Evolutionary conservation across 331 rosid genomes (phyloP).

Genomic region (Erythrophleum ivorense): DNA sequence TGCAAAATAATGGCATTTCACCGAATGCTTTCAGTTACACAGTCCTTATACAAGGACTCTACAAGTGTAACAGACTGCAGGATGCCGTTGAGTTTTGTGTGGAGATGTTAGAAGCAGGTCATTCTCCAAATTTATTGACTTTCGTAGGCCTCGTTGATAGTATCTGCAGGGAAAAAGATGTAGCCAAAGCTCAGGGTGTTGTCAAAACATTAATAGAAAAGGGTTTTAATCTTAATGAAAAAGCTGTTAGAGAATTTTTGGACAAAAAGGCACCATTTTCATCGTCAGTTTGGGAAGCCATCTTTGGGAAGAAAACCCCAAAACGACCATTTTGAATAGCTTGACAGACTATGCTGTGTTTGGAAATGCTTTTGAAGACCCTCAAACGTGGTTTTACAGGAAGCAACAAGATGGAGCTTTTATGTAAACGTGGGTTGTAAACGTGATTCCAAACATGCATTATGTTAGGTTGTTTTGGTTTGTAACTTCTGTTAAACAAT

Average conservation of each 20-base stretch:
- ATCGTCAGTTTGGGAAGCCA: constrained; percentile 71
- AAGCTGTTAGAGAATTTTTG: constrained; percentile 72
- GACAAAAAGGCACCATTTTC: constrained; percentile 72
- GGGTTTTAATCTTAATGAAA: constrained; percentile 71
- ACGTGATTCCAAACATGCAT: too few relatives aligned
- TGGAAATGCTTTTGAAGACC: too few relatives aligned
- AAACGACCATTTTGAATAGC: constrained; percentile 54
- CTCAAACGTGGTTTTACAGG: too few relatives aligned
- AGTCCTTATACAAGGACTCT: constrained; percentile 76
- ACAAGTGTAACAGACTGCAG: constrained; percentile 52
- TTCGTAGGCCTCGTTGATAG: constrained; percentile 70
- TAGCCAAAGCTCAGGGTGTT: constrained; percentile 65
- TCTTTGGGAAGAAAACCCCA: constrained; percentile 67
- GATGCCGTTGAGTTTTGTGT: constrained; percentile 68
- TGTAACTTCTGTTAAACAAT: constrained; percentile 15
- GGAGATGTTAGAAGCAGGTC: constrained; percentile 87
- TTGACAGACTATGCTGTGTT: constrained; percentile 8
- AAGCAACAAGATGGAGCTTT: too few relatives aligned
- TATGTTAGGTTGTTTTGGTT: constrained; percentile 39
- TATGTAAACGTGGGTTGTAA: too few relatives aligned
- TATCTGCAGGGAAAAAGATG: constrained; percentile 65
- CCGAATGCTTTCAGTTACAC: constrained; percentile 85
- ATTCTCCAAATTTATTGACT: constrained; percentile 74
- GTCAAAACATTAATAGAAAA: constrained; percentile 63
- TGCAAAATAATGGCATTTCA: constrained; percentile 75